Base-by-base conservation (phyloP, 2,329 filamentous ascomycete genomes). In the Phialophora macrospora region DNA sequence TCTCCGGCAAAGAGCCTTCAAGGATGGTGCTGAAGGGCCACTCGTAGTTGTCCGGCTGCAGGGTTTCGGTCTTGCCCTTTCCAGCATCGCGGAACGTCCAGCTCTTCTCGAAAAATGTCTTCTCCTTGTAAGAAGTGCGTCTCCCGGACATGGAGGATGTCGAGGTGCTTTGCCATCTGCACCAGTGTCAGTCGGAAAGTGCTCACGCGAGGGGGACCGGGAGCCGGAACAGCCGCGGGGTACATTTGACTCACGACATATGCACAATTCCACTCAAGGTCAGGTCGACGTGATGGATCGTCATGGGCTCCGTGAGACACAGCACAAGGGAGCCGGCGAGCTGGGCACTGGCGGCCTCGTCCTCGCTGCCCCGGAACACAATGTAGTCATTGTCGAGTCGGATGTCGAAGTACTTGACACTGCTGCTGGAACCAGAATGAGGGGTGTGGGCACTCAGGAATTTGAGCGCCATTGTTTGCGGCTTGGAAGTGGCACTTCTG, bases 21-120 rank as follows among this genome's bases (percentile, higher is more conserved):
- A 94, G 81, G 64, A 90, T 82, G 64, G 89, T 81, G 72, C 92
- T 88, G 75, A 95, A 94, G 0, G 90, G 90, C 80, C 90, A 94
- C 77, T 93, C 90, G 78, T 95, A 92, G 77, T 94, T 94, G 68
- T 90, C 90, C 28, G 89, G 86, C 4, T 84, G 82, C 28, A 94
- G 80, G 6, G 84, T 83, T 84, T 79, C 82, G 55, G 76, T 81
- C 75, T 78, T 83, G 66, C 75, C 78, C 73, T 79, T 81, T 63
- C 72, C 78, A 20, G 77, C 75, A 51, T 83, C 85, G 48, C 87
- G 83, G 73, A 94, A 92, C 26, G 85, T 85, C 89, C 90, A 93
- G 68, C 84, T 84, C 77, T 92, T 88, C 69, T 87, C 85, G 73
- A 90, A 85, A 68, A 94, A 87, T 22, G 77, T 78, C 34, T 76